phyloP scores from a whole-genome alignment of 2,329 filamentous ascomycete genomes.

The Colletotrichum abscissum region DNA sequence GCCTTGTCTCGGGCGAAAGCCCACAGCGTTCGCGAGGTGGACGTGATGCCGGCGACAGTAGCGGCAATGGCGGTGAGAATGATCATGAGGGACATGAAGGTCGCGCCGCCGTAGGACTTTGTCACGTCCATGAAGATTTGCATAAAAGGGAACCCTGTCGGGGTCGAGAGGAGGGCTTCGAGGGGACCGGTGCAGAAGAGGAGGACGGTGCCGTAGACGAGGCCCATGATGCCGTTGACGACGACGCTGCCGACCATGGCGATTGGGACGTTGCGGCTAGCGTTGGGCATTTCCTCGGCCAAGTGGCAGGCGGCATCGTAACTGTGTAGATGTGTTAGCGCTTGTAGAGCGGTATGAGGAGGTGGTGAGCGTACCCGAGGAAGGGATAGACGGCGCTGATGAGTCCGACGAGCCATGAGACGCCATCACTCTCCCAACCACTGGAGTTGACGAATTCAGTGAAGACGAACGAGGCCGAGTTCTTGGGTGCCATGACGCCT shows the following conservation, averaged over 20 bases:
- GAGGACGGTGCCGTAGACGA: slow-evolving; percentile 54
- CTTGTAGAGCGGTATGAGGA: background rate
- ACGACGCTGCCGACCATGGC: slow-evolving; percentile 48
- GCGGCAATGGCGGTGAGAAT: slow-evolving; percentile 43
- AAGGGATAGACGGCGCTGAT: slow-evolving; percentile 46
- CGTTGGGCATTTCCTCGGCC: slow-evolving; percentile 47
- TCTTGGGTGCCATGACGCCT: slow-evolving; percentile 45
- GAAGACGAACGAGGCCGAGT: slow-evolving; percentile 44
- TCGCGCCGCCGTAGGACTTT: slow-evolving; percentile 39
- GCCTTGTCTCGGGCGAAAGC: slow-evolving; percentile 52
- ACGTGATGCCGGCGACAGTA: slow-evolving; percentile 46
- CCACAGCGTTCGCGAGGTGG: slow-evolving; percentile 51
- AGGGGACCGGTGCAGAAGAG: slow-evolving; percentile 56
- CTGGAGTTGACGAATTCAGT: slow-evolving; percentile 45
- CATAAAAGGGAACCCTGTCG: slow-evolving; percentile 56
- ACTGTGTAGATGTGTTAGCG: slow-evolving; percentile 25
- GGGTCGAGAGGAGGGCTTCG: slow-evolving; percentile 49
- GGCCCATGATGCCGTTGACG: slow-evolving; percentile 58
- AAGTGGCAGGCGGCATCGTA: slow-evolving; percentile 49
- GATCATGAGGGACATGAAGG: slow-evolving; percentile 44
- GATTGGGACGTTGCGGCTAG: slow-evolving; percentile 46
- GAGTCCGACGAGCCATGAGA: slow-evolving; percentile 48
- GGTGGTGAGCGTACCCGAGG: slow-evolving; percentile 42
- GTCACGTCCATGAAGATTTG: slow-evolving; percentile 50
- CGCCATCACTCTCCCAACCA: slow-evolving; percentile 45